Percentiles rank a stretch among this genome's conserved stretches.
phyloP scores from a whole-genome alignment of 2,329 filamentous ascomycete genomes.

The Talaromyces sp. region DNA sequence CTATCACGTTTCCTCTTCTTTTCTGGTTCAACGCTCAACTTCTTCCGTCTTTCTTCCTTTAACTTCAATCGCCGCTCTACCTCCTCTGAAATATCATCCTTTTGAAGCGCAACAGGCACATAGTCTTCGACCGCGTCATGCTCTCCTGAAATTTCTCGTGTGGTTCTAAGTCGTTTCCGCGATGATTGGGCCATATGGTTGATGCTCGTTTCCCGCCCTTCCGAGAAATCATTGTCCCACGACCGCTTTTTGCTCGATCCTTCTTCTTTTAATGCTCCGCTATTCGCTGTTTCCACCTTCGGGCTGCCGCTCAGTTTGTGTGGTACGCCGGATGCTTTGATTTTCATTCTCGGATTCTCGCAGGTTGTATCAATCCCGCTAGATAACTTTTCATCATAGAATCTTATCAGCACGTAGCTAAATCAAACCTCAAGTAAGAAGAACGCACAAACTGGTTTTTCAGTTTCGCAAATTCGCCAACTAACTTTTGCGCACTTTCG shows the following conservation, averaged over 20 bases:
- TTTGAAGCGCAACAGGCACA: slow-evolving; percentile 30
- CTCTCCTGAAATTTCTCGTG: slow-evolving; percentile 21
- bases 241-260: slow-evolving; percentile 8
- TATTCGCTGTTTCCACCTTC: neutral
- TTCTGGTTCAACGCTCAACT: slow-evolving; percentile 30
- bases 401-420: neutral
- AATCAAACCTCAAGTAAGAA: neutral
- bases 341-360: neutral
- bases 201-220: neutral
- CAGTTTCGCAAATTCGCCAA: slow-evolving; percentile 35
- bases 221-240: slow-evolving; percentile 3
- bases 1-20: slow-evolving; percentile 44
- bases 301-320: slow-evolving; percentile 1
- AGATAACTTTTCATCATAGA: neutral
- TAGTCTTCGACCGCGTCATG: slow-evolving; percentile 27
- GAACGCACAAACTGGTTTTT: slow-evolving; percentile 35
- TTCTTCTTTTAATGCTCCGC: neutral
- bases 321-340: neutral
- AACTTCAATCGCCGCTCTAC: slow-evolving; percentile 44
- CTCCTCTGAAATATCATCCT: slow-evolving; percentile 45
- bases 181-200: neutral
- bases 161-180: slow-evolving; percentile 26
- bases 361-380: neutral
- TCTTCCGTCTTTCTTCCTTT: slow-evolving; percentile 39
- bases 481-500: slow-evolving; percentile 37